Evolutionary conservation across 306 rosid genomes (phyloP).

Genomic region (Ziziphus jujuba): DNA sequence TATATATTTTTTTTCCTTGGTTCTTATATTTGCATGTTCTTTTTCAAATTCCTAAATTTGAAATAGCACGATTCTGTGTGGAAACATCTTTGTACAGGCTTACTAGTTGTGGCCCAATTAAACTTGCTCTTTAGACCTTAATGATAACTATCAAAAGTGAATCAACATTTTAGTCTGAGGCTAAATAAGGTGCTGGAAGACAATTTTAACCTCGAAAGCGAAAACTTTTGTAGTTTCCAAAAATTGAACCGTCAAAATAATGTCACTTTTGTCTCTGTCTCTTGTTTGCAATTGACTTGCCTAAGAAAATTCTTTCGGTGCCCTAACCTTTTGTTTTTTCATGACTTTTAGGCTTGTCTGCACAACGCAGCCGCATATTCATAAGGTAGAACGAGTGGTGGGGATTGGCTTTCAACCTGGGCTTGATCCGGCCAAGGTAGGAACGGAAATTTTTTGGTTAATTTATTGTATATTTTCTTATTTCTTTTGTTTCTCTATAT

Average conservation of each 20-base stretch:
- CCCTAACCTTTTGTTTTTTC: constrained; percentile 7
- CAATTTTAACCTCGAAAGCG: too few species aligned
- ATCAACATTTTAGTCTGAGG: too few species aligned
- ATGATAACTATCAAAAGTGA: too few species aligned
- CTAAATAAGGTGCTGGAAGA: too few species aligned
- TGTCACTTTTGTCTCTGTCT: too few species aligned
- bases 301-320: constrained; percentile 3
- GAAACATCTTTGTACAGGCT: too few species aligned
- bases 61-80: neutral
- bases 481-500: neutral
- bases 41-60: neutral
- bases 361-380: constrained; percentile 64
- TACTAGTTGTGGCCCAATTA: too few species aligned
- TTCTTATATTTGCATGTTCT: neutral
- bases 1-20: neutral
- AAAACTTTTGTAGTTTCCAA: too few species aligned
- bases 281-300: neutral
- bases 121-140: too few species aligned
- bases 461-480: neutral
- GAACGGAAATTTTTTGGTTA: constrained; percentile 6
- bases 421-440: constrained; percentile 89
- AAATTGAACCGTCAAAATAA: too few species aligned
- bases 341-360: constrained; percentile 67
- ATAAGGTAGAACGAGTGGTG: constrained; percentile 73
- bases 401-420: constrained; percentile 99